Base-by-base conservation (phyloP, 2,329 filamentous ascomycete genomes). In the Hypocrella siamensis region DNA sequence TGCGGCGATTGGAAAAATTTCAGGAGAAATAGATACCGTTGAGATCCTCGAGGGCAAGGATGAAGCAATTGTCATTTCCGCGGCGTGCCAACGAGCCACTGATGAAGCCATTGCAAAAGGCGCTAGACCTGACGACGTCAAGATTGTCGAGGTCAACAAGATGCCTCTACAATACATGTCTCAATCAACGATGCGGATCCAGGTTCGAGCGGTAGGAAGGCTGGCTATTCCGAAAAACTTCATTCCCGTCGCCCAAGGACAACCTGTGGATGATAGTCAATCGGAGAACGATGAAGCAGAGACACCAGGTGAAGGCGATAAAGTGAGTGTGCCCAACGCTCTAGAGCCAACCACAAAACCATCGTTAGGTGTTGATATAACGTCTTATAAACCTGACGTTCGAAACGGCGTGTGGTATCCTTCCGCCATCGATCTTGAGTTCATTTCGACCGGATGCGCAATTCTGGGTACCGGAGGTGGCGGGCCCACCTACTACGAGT, bases 1-100 rank as follows among this genome's bases (percentile, higher is more conserved):
- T 5, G 70, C 70, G 1, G 70, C 70, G 0, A 70, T 70, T 19
- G 65, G 65, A 3, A 66, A 66, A 32, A 61, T 70, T 1, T 60
- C 61, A 3, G 67, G 65, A 1, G 59, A 61, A 8, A 51, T 71
- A 2, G 67, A 73, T 34, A 49, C 61, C 2, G 61, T 70, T n/a
- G 56, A 65, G 37, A 58, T 63, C 8, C 41, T 59, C 12, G 54
- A 58, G 16, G 54, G 51, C 4, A 51, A 51, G 3, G 43, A 53
- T 3, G 49, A 56, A 19, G 49, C 55, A 33, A 45, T 46, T 0
- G 48, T 61, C 1, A 48, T 62, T 3, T 49, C 54, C 16, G 54
- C 53, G 4, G 59, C 57, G 0, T 51, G 55, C 15, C 44, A 57
- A 21, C 48, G 46, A 15, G 51, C 51, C 5, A 41, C 51, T 6